These are phyloP conservation scores for Diversispora eburnea DNA, from an alignment of 192 early-diverging fungal genomes.

Conservation along the genomic window DNA sequence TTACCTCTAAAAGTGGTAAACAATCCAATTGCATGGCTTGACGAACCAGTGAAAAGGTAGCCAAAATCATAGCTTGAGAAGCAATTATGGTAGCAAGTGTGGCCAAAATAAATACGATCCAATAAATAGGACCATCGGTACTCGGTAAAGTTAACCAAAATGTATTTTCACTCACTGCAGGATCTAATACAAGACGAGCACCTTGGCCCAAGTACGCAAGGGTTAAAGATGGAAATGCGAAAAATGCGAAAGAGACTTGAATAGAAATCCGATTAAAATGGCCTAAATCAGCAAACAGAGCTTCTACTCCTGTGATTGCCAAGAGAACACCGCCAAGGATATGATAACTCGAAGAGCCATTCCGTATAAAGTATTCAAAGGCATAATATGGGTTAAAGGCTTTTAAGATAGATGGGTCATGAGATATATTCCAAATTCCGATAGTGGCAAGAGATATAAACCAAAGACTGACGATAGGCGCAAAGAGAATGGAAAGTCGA, in stretches of 20 bases:
- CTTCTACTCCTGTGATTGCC: conserved; percentile 51
- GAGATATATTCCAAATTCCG: conserved; percentile 48
- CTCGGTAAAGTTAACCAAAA: conserved; percentile 11
- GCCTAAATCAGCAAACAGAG: conserved; percentile 55
- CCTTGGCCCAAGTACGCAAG: conserved; percentile 49
- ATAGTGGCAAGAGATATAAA: conserved; percentile 41
- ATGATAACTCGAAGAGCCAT: conserved; percentile 32
- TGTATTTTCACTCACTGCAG: background rate
- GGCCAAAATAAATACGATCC: conserved; percentile 47
- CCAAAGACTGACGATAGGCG: conserved; percentile 50
- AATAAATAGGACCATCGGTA: conserved; percentile 10
- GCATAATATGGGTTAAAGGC: conserved; percentile 46
- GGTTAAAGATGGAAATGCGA: conserved; percentile 48
- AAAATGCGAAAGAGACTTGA: conserved; percentile 39
- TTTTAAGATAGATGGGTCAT: conserved; percentile 33
- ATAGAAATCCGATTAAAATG: conserved; percentile 51
- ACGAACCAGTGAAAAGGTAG: conserved; percentile 48
- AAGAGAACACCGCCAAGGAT: conserved; percentile 47
- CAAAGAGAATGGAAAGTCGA: conserved; percentile 35
- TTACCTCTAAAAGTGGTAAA: conserved; percentile 45
- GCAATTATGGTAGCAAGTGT: conserved; percentile 54
- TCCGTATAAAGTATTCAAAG: conserved; percentile 32
- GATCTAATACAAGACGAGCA: conserved; percentile 25
- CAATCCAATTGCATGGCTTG: conserved; percentile 50
- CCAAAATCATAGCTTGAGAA: conserved; percentile 56